Base-by-base conservation (phyloP, 2,329 filamentous ascomycete genomes). In the Coniochaeta sp. region DNA sequence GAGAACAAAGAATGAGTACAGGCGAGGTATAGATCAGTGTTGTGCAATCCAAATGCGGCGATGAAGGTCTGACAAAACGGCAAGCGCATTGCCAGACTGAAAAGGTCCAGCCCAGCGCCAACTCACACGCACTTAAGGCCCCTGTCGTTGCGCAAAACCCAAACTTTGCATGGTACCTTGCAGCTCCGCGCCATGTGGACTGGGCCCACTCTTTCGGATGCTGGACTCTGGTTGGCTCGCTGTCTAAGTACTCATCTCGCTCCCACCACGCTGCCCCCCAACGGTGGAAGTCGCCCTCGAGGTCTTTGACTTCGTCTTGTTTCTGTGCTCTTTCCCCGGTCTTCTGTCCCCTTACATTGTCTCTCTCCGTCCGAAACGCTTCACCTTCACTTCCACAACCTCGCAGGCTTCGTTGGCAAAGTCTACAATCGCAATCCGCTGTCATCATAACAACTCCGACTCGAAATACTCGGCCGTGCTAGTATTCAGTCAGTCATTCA, bases 321-420 rank as follows among this genome's bases (percentile, higher is more conserved):
- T n/a, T 63, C 30, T 24, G 54, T 16, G 50, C 57, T 57, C 56
- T 61, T 62, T 55, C 61, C 60, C 58, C 38, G 47, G 60, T 61
- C 62, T n/a, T 64, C 62, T 36, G 55, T 55, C 50, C 22, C 58
- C 55, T 56, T n/a, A 28, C 36, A 57, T 50, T 60, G 58, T 52
- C 63, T 60, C 62, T 60, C 54, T 62, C 61, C 62, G 59, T 60
- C 47, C 59, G 50, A 34, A 38, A 38, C 54, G 54, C 38, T 61
- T 60, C 61, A 59, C 59, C 63, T 56, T 56, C 54, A 36, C 54
- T 56, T 38, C 54, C 62, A 52, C 47, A 52, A 63, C 63, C 66
- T 63, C 65, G 69, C 70, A 71, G 75, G 70, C 80, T 82, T 82
- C 80, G 80, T 82, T 82, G 80, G 80, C 80, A 82, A 78, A 82